These are phyloP conservation scores for Leccinum obscurum DNA, from an alignment of 768 basidiomycete species.

Conservation along the genomic window DNA sequence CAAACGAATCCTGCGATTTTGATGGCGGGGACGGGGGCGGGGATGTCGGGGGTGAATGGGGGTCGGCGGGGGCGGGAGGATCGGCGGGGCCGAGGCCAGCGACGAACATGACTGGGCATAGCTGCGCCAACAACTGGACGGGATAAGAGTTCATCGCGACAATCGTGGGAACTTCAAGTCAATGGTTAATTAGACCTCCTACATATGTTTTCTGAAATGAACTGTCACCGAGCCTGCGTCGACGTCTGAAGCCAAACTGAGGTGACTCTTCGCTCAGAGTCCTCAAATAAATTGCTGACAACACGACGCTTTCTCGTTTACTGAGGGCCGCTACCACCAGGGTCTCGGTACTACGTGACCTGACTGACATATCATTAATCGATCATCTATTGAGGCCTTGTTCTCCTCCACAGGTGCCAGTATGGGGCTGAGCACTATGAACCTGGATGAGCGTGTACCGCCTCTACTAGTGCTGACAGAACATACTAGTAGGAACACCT, in stretches of 20 bases:
- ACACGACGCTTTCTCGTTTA: no score
- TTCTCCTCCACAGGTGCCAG: neutral
- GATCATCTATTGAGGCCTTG: neutral
- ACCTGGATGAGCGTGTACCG: neutral
- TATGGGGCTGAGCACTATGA: neutral
- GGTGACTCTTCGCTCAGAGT: no score
- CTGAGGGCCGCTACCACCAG: no score
- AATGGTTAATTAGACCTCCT: no score
- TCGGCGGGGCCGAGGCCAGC: conserved; percentile 58
- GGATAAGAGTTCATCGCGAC: conserved; percentile 88
- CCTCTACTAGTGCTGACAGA: neutral
- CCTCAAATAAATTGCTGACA: no score
- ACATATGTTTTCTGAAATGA: no score
- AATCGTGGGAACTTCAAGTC: conserved; percentile 6
- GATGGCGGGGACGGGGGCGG: conserved; percentile 25
- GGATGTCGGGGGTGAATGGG: neutral
- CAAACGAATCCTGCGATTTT: conserved; percentile 27
- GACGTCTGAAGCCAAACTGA: no score
- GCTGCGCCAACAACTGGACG: conserved; percentile 82
- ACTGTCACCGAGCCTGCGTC: no score
- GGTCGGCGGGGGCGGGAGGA: neutral
- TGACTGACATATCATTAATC: no score
- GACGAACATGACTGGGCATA: conserved; percentile 92
- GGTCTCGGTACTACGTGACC: no score
- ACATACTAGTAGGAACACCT: neutral